These are phyloP conservation scores for Ilyonectria destructans DNA, from an alignment of 2,329 filamentous ascomycete genomes.

Conservation along the genomic window DNA sequence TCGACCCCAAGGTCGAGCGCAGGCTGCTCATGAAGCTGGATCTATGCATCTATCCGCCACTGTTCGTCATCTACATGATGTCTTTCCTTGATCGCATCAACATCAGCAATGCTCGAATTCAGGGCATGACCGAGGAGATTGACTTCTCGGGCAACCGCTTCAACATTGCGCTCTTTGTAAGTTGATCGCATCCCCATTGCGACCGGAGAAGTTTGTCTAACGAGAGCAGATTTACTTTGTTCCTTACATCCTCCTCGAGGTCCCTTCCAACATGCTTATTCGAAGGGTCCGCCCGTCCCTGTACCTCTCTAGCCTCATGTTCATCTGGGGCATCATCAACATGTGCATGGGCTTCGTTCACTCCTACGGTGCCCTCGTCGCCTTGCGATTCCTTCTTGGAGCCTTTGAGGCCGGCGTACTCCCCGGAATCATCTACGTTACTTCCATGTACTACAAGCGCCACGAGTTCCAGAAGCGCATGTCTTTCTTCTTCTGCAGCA, in stretches of 20 bases:
- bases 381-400: slow-evolving; percentile 58
- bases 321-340: slow-evolving; percentile 59
- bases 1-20: slow-evolving; percentile 54
- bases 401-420: slow-evolving; percentile 58
- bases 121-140: slow-evolving; percentile 61
- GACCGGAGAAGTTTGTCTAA: slow-evolving; percentile 8
- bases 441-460: slow-evolving; percentile 66
- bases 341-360: slow-evolving; percentile 58
- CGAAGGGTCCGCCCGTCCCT: slow-evolving; percentile 59
- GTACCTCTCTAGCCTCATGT: slow-evolving; percentile 57
- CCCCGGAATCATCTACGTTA: slow-evolving; percentile 60
- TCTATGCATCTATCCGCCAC: slow-evolving; percentile 57
- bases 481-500: slow-evolving; percentile 61
- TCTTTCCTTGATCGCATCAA: slow-evolving; percentile 63
- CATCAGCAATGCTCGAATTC: slow-evolving; percentile 65
- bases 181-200: background rate
- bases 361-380: slow-evolving; percentile 53
- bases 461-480: slow-evolving; percentile 66
- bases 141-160: slow-evolving; percentile 60
- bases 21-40: slow-evolving; percentile 61
- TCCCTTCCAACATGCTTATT: slow-evolving; percentile 64
- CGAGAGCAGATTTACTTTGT: slow-evolving; percentile 54
- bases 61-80: slow-evolving; percentile 61
- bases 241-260: slow-evolving; percentile 62
- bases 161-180: slow-evolving; percentile 60